Evolutionary conservation across 371 early-diverging fungal genomes (phyloP), one percentile per base, ranked within the genome.

Genomic region (Umbelopsis sp.): DNA sequence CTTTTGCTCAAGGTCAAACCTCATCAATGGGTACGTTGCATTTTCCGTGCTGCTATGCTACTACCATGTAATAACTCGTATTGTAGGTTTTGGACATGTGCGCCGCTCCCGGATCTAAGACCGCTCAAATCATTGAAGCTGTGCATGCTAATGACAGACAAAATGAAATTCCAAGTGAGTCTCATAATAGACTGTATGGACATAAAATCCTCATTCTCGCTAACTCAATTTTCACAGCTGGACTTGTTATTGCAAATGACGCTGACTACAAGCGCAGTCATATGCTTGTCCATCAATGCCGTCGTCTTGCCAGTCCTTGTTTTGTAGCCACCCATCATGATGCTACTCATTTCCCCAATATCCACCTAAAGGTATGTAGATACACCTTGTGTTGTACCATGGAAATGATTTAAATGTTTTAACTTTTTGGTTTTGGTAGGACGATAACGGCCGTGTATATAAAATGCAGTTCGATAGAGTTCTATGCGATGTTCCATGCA

Each of bases 221-320:
- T 38, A 11, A 6, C 14, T n/a, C 14, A 67, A 25, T 38, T 12
- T 37, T 12, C 41, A 70, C 80, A 75, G 86, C 80, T 41, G 98
- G 99, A n/a, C 74, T 99, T 25, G 91, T 99, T n/a, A 86, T 99
- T 63, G 99, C 99, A 41, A 99, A 99, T 80, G 99, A 99, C 80
- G 89, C 94, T 3, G 95, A 97, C 76, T 87, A 90, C 74, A 90
- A 91, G 73, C 88, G 99, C 70, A 87, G 93, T 50, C 93, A 95
- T 72, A 94, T 97, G 93, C 83, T 99, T 66, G 94, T 99, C 48
- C 97, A 94, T 78, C 99, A 99, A 80, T 90, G 92, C 62, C 97
- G 94, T 77, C 89, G 99, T 24, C 88, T 97, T 38, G 93, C 93
- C 78, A 93, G 94, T 66, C 95, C 96, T 18, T 91, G 92, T 71